These are phyloP conservation scores for Tulasnella calospora DNA, from an alignment of 768 basidiomycete genomes.

Conservation along the genomic window DNA sequence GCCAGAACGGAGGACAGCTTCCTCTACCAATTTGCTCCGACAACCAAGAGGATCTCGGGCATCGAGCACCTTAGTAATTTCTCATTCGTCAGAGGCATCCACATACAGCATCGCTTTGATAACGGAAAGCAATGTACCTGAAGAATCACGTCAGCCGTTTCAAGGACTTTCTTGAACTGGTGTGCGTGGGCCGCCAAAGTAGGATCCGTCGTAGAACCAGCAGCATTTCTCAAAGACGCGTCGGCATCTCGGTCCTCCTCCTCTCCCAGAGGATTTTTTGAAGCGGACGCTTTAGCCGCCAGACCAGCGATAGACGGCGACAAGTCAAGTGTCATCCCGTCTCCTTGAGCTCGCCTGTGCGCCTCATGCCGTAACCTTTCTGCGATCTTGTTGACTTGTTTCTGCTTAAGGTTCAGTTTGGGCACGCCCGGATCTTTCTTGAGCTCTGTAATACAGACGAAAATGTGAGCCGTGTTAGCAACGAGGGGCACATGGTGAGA, in stretches of 20 bases:
- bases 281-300: not conserved
- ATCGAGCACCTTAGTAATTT: constrained; percentile 56
- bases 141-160: constrained; percentile 85
- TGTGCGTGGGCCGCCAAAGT: constrained; percentile 36
- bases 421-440: constrained; percentile 90
- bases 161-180: constrained; percentile 64
- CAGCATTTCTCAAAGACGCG: not conserved
- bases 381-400: constrained; percentile 35
- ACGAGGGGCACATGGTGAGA: not conserved
- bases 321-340: constrained; percentile 29
- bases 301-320: constrained; percentile 22
- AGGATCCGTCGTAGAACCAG: constrained; percentile 33
- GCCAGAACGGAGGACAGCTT: constrained; percentile 82
- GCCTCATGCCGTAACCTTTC: constrained; percentile 43
- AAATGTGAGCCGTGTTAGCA: not conserved
- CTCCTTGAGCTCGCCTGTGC: constrained; percentile 47
- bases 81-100: not conserved
- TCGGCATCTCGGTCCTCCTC: not conserved
- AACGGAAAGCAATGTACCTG: constrained; percentile 38
- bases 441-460: constrained; percentile 48
- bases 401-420: constrained; percentile 63
- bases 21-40: constrained; percentile 85
- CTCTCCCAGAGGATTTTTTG: not conserved
- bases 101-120: not conserved
- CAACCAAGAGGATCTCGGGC: constrained; percentile 95